These are phyloP conservation scores for Cercospora canescens DNA, from an alignment of 2,329 filamentous ascomycete species.

Conservation along the genomic window DNA sequence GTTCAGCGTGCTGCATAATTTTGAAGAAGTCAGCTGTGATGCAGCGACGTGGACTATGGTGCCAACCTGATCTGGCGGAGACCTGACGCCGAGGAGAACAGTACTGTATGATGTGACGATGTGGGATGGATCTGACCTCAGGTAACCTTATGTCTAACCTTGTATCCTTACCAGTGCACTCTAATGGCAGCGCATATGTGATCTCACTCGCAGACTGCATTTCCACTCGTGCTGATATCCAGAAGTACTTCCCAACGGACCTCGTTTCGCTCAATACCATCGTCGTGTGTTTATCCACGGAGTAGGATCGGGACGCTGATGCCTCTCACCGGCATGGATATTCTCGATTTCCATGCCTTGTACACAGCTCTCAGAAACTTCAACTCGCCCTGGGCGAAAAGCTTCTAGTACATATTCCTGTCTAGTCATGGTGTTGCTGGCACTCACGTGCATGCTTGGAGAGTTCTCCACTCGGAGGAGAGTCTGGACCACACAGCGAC, in stretches of 20 bases:
- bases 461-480: neutral
- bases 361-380: too few species aligned
- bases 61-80: conserved; percentile 15
- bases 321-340: too few species aligned
- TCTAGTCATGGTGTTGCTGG: neutral
- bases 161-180: neutral
- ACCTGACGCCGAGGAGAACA: neutral
- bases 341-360: too few species aligned
- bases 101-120: neutral
- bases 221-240: too few species aligned
- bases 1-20: conserved; percentile 74
- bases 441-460: neutral
- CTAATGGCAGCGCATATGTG: neutral
- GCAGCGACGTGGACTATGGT: conserved; percentile 58
- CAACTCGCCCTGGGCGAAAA: too few species aligned
- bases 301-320: too few species aligned
- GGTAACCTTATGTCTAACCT: neutral
- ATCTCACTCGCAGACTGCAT: too few species aligned
- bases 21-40: conserved; percentile 77
- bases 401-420: too few species aligned
- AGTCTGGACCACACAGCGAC: conserved; percentile 1
- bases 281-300: too few species aligned
- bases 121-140: neutral
- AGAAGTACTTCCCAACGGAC: too few species aligned
- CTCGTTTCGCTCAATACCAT: too few species aligned